Conservation (phyloP, 2,329 filamentous ascomycete genomes). For the Fusarium tuaranense region DNA sequence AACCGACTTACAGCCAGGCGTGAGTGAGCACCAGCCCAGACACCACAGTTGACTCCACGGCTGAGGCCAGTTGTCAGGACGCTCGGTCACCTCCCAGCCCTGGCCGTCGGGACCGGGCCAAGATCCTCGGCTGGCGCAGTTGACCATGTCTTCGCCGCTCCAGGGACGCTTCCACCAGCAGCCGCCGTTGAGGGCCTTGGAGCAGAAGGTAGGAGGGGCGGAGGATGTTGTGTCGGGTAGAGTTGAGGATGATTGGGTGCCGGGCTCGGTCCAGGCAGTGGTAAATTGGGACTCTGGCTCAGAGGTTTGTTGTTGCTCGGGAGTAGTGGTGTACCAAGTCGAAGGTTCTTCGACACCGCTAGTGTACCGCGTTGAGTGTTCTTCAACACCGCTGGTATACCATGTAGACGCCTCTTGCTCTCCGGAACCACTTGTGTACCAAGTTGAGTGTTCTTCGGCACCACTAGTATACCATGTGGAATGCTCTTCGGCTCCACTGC, state of each 20-base stretch:
- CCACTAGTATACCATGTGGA: background rate
- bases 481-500: background rate
- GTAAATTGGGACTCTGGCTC: background rate
- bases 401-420: background rate
- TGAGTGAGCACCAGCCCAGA: background rate
- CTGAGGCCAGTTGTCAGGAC: background rate
- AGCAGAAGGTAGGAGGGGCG: background rate
- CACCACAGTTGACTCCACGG: slow-evolving; percentile 4
- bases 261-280: background rate
- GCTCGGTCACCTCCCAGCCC: background rate
- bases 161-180: slow-evolving; percentile 5
- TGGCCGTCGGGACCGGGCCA: background rate
- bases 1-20: background rate
- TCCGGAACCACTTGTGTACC: background rate
- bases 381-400: background rate
- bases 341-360: background rate
- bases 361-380: background rate
- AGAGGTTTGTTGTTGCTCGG: background rate
- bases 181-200: slow-evolving; percentile 6
- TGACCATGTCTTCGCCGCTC: slow-evolving; percentile 5
- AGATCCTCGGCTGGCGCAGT: slow-evolving; percentile 4
- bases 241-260: background rate
- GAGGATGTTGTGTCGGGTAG: background rate
- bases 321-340: background rate
- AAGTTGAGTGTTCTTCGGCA: background rate